phyloP scores from a whole-genome alignment of 352 stramenopile species.

The Phytophthora litchii region DNA sequence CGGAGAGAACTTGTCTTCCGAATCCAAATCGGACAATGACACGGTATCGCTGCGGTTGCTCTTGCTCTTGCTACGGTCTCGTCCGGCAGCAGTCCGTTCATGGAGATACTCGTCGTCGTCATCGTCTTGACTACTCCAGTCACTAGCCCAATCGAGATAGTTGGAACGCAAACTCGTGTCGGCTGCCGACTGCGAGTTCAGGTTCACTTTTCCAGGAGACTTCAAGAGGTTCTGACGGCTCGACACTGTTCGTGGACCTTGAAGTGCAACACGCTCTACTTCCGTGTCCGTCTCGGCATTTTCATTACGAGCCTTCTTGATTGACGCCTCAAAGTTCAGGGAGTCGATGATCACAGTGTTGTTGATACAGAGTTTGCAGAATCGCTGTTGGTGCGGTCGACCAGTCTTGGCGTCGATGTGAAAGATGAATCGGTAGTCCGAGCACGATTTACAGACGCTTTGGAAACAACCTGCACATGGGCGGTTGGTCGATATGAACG shows the following conservation, averaged over 20 bases:
- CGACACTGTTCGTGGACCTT: constrained; percentile 8
- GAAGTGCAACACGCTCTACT: constrained; percentile 24
- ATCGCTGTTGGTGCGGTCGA: constrained; percentile 42
- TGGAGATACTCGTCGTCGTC: constrained; percentile 42
- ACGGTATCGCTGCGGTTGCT: constrained; percentile 28
- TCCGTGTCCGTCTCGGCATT: constrained; percentile 30
- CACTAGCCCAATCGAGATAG: constrained; percentile 42
- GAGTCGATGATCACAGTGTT: constrained; percentile 38
- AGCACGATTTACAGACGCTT: constrained; percentile 56
- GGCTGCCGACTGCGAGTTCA: constrained; percentile 28
- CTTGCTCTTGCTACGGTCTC: constrained; percentile 22
- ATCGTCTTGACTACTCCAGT: constrained; percentile 47
- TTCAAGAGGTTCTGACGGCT: constrained; percentile 31
- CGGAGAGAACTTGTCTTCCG: constrained; percentile 43
- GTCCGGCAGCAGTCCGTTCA: constrained; percentile 18
- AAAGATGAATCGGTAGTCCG: constrained; percentile 52
- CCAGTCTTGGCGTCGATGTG: constrained; percentile 47
- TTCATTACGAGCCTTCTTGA: constrained; percentile 22
- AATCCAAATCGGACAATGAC: constrained; percentile 38
- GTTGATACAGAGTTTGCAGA: constrained; percentile 58
- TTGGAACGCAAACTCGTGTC: constrained; percentile 40
- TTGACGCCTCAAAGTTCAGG: constrained; percentile 37
- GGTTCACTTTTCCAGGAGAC: constrained; percentile 12
- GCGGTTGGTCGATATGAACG: constrained; percentile 45
- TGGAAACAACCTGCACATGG: constrained; percentile 51